Evolutionary conservation across 108 stramenopile species (phyloP), one percentile per base, ranked within the genome.

Genomic region (Cyclotella baltica): DNA sequence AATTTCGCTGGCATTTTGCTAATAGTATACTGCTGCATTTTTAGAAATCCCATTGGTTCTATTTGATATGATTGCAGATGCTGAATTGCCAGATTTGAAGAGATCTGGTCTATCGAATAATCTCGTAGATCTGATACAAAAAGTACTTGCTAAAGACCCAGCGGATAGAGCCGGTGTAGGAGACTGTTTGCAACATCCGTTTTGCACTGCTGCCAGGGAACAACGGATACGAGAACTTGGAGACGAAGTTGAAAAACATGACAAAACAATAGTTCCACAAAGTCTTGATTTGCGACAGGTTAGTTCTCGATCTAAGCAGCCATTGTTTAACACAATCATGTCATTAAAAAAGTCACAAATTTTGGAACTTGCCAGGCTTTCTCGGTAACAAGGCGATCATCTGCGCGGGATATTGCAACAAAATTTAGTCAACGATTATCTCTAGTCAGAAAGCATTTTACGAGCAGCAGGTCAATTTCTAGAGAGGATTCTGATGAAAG

Each of bases 181-280:
- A 9, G 94, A 95, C 66, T 93, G 91, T 57, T 72, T 95, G 51
- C 75, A 86, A 46, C 94, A 95, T 84, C 73, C 86, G 10, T 90
- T 90, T 70, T 79, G 88, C 30, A 36, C 65, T 25, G 53, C 36
- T 37, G 92, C 94, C 0, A 73, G 91, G 50, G 80, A 80, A n/a
- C 64, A 86, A 34, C 67, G 92, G 27, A 75, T 88, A 23, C 37
- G 47, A 33, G 51, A 76, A 47, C 79, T 80, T 35, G 75, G 80
- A 20, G 70, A 62, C 8, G 59, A 80, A 27, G 50, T 77, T 29
- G 40, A 67, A 23, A 33, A 67, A 4, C 29, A 43, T 30, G 43
- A 25, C 25, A 40, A 20, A 37, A 28, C 64, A 35, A 67, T 76
- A 8, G 28, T 31, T 67, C 20, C 36, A 11, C 23, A 67, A 11